phyloP scores from a whole-genome alignment of 768 basidiomycete species.

The Trametes villosa region DNA sequence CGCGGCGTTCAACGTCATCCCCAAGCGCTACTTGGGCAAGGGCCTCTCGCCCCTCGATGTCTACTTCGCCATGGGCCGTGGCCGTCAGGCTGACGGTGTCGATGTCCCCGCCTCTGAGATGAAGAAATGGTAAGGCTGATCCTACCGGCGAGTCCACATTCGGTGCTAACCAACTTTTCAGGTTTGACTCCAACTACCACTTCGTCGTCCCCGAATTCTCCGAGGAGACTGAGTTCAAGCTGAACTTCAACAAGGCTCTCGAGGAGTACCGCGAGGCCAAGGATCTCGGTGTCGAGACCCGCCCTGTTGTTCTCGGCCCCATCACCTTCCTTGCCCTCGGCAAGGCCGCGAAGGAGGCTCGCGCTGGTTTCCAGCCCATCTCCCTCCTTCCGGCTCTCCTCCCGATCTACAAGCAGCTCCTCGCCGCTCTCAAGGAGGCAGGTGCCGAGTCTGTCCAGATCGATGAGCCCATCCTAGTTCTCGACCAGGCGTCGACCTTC shows the following conservation, averaged over 20 bases:
- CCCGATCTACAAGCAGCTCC: conserved; percentile 88
- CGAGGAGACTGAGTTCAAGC: conserved; percentile 88
- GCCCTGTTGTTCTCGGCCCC: conserved; percentile 95
- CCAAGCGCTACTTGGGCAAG: conserved; percentile 88
- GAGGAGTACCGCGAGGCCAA: conserved; percentile 95
- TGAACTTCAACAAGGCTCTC: conserved; percentile 94
- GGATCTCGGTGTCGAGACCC: conserved; percentile 84
- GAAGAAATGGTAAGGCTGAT: conserved; percentile 91
- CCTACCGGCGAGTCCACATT: background rate
- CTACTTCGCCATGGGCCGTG: conserved; percentile 99
- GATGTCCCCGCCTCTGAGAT: conserved; percentile 98
- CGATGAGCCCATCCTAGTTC: conserved; percentile 95
- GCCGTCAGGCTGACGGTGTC: conserved; percentile 91
- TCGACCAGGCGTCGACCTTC: conserved; percentile 78
- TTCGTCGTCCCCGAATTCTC: conserved; percentile 97
- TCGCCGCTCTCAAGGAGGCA: conserved; percentile 88
- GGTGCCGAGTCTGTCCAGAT: conserved; percentile 96
- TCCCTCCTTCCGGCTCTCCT: conserved; percentile 87
- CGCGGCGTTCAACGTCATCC: conserved; percentile 94
- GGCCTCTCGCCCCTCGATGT: conserved; percentile 89
- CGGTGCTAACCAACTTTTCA: conserved; percentile 34
- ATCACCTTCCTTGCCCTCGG: conserved; percentile 94
- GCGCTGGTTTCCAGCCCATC: conserved; percentile 86
- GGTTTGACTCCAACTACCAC: conserved; percentile 99
- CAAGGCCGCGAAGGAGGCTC: conserved; percentile 86